Base-by-base conservation (phyloP, 1,139 yeast genomes). In the Arxiozyma heterogenica region DNA sequence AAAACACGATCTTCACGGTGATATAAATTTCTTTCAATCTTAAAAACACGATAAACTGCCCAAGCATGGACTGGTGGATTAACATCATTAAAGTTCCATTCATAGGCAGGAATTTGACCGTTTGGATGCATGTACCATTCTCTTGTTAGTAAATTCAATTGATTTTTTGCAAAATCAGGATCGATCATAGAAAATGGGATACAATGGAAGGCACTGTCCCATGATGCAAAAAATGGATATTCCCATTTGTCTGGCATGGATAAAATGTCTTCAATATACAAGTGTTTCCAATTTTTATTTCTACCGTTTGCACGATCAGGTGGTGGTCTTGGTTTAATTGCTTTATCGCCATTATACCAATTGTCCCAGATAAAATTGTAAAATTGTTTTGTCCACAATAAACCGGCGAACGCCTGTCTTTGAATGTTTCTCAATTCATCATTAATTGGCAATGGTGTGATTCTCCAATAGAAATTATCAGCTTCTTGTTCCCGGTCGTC, bases 51-150 rank as follows among this genome's bases (percentile, higher is more conserved):
- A 70, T 84, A 91, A 9, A 95, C 86, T 0, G 97, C 86, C 98
- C 98, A 91, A 0, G 97, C 97, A 69, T 91, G 97, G 44, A 91
- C 98, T 0, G 98, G 98, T 1, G 98, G 98, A 68, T 91, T 91
- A 22, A 93, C 96, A 70, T 91, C 98, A 59, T 89, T 78, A 65
- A 91, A 91, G 70, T 91, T 91, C 98, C 98, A 91, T 71, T 91
- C 98, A 69, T 91, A 91, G 22, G 97, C 97, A 0, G 98, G 98
- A 60, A 90, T 83, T 71, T 91, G 97, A n/a, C 98, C 98, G 69
- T 91, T 91, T 49, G 98, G 97, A 71, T 93, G 97, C 95, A 90
- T 89, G 71, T 90, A 91, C 98, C 98, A 91, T 71, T 91, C 98
- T 65, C 97, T 79, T 44, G 95, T 86, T 68, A 91, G 75, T 57